These are phyloP conservation scores for Jatropha multifida DNA, from an alignment of 441 rosid genomes.

Conservation along the genomic window DNA sequence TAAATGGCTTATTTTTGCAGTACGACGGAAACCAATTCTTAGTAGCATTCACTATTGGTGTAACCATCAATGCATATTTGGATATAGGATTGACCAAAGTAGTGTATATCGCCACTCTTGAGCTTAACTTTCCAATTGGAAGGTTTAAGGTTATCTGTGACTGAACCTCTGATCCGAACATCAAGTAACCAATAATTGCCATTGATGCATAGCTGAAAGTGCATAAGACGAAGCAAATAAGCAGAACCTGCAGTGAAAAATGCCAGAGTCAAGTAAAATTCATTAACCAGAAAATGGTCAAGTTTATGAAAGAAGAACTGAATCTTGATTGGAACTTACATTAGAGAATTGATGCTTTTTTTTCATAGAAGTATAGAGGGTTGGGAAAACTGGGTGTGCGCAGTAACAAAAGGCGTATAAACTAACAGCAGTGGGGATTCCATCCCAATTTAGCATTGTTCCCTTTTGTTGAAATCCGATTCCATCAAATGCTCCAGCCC, in stretches of 20 bases:
- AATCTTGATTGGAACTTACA: constrained; percentile 41
- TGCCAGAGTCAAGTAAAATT: background rate
- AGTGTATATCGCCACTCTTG: constrained; percentile 72
- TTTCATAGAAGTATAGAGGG: constrained; percentile 74
- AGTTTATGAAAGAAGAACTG: background rate
- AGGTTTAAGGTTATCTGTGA: constrained; percentile 81
- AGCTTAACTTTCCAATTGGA: constrained; percentile 57
- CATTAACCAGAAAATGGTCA: background rate
- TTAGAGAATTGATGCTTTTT: constrained; percentile 72
- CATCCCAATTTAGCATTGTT: constrained; percentile 42
- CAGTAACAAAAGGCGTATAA: constrained; percentile 86
- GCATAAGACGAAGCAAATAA: constrained; percentile 63
- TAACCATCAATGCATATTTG: constrained; percentile 85
- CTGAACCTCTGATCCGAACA: constrained; percentile 70
- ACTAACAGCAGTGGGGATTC: constrained; percentile 74
- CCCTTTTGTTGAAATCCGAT: constrained; percentile 63
- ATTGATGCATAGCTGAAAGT: constrained; percentile 76
- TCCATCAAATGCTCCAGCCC: constrained; percentile 70
- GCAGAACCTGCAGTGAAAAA: constrained; percentile 50
- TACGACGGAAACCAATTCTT: constrained; percentile 42
- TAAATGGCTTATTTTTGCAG: constrained; percentile 36
- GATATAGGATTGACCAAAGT: constrained; percentile 77
- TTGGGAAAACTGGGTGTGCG: constrained; percentile 91
- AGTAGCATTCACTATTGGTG: constrained; percentile 63
- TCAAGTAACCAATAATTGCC: constrained; percentile 76